These are phyloP conservation scores for Phyllosticta ampelicida DNA, from an alignment of 2,329 filamentous ascomycete genomes.

Conservation along the genomic window DNA sequence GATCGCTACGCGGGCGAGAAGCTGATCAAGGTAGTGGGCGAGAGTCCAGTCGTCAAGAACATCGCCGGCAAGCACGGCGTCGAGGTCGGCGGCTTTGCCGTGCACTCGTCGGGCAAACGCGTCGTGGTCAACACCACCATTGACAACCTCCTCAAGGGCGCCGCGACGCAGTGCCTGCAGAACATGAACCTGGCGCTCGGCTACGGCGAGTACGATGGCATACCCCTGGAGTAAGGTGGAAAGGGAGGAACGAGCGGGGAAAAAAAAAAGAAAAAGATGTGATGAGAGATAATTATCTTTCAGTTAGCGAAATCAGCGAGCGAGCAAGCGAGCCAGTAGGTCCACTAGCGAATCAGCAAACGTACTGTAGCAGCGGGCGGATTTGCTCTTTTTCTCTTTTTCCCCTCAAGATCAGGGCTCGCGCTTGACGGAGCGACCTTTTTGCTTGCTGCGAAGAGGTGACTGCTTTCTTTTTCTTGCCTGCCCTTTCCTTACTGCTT, in stretches of 20 bases:
- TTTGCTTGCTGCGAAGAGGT: not conserved
- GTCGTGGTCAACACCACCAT: slow-evolving; percentile 93
- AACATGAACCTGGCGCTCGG: slow-evolving; percentile 92
- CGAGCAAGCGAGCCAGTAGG: not conserved
- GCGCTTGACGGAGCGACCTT: not conserved
- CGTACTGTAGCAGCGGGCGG: not conserved
- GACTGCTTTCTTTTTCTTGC: not conserved
- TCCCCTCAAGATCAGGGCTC: not conserved
- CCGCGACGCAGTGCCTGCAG: slow-evolving; percentile 85
- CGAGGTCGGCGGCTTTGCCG: slow-evolving; percentile 92
- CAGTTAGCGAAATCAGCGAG: not conserved
- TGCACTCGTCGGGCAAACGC: slow-evolving; percentile 77
- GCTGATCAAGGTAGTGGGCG: slow-evolving; percentile 83
- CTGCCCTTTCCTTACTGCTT: not conserved
- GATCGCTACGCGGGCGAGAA: slow-evolving; percentile 93
- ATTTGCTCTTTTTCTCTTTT: not conserved
- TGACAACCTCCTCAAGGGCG: slow-evolving; percentile 88
- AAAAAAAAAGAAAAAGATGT: not conserved
- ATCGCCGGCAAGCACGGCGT: slow-evolving; percentile 80
- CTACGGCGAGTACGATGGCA: slow-evolving; percentile 80
- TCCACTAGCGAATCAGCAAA: not conserved
- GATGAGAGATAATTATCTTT: not conserved
- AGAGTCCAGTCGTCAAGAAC: slow-evolving; percentile 73
- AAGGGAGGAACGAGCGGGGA: not conserved
- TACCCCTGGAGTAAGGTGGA: slow-evolving; percentile 39